These are phyloP conservation scores for Lipomyces lipofer DNA, from an alignment of 805 yeast genomes.

Conservation along the genomic window DNA sequence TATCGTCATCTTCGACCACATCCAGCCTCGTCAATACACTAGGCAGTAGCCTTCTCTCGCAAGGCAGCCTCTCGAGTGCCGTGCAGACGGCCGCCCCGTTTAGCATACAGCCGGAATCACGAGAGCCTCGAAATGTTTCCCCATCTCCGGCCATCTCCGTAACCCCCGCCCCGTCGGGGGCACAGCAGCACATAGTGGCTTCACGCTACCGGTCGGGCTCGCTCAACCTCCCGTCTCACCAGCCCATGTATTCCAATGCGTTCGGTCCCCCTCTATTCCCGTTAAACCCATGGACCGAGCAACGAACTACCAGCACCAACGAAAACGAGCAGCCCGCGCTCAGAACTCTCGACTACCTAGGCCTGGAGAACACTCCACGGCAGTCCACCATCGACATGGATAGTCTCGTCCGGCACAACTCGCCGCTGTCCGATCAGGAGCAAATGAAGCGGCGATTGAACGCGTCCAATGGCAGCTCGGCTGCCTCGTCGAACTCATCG, in stretches of 20 bases:
- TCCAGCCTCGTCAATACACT: not conserved
- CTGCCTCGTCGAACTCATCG: constrained; percentile 7
- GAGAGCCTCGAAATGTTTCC: not conserved
- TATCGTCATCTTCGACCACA: constrained; percentile 35
- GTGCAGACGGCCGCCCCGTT: not conserved
- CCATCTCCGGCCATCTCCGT: not conserved
- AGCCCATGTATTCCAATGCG: constrained; percentile 6
- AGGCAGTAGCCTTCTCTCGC: not conserved
- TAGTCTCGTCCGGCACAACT: constrained; percentile 7
- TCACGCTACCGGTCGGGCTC: constrained; percentile 31
- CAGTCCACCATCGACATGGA: not conserved
- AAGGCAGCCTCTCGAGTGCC: not conserved
- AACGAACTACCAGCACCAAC: not conserved
- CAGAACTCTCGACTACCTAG: constrained; percentile 31
- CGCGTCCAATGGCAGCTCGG: not conserved
- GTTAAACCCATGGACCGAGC: constrained; percentile 4
- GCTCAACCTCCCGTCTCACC: constrained; percentile 23
- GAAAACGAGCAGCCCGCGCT: constrained; percentile 23
- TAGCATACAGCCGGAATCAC: not conserved
- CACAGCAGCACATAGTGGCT: not conserved
- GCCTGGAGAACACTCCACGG: constrained; percentile 24
- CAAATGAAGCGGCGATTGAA: not conserved
- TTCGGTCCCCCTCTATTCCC: constrained; percentile 19
- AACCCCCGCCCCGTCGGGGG: not conserved
- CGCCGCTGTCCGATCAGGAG: constrained; percentile 2